A percentile compares a stretch with the other conserved stretches of the same genome.
Conservation (phyloP, 352 stramenopile genomes). For the Saprolegnia parasitica region DNA sequence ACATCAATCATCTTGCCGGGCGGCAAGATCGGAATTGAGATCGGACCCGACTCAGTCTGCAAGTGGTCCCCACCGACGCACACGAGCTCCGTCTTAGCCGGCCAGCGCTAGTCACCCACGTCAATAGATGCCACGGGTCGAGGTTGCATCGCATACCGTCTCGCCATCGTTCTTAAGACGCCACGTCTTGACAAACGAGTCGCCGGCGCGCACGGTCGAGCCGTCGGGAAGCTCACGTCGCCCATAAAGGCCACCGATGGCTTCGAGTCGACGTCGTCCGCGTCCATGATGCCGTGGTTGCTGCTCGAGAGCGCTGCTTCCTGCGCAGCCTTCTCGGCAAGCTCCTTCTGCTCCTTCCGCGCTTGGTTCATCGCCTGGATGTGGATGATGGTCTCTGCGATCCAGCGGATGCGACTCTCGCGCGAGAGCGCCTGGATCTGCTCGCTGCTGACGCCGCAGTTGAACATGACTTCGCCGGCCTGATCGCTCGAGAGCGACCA, state of each 20-base stretch:
- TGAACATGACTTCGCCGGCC: slow-evolving; percentile 27
- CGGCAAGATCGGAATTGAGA: slow-evolving; percentile 65
- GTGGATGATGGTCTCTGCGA: slow-evolving; percentile 25
- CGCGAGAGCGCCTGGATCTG: not conserved
- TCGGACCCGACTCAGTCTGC: slow-evolving; percentile 54
- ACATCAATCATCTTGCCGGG: slow-evolving; percentile 71
- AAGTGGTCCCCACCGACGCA: slow-evolving; percentile 76
- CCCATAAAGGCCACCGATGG: slow-evolving; percentile 64
- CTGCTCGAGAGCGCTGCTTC: not conserved
- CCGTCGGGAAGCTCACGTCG: slow-evolving; percentile 83
- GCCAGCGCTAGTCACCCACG: slow-evolving; percentile 44
- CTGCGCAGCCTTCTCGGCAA: slow-evolving; percentile 3
- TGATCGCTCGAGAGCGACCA: slow-evolving; percentile 25
- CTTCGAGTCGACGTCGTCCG: slow-evolving; percentile 23
- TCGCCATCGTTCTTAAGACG: slow-evolving; percentile 75
- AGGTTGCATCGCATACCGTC: not conserved
- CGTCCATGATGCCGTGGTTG: slow-evolving; percentile 26
- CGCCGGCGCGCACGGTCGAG: slow-evolving; percentile 60
- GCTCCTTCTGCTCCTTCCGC: slow-evolving; percentile 11
- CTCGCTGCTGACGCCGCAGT: slow-evolving; percentile 12
- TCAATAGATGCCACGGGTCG: too few relatives aligned
- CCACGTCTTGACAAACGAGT: slow-evolving; percentile 85
- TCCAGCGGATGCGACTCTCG: slow-evolving; percentile 21
- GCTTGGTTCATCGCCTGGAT: slow-evolving; percentile 20
- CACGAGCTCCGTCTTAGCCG: slow-evolving; percentile 56